Evolutionary conservation across 305 asterid species (phyloP).

Genomic region (Ilex paraguariensis): DNA sequence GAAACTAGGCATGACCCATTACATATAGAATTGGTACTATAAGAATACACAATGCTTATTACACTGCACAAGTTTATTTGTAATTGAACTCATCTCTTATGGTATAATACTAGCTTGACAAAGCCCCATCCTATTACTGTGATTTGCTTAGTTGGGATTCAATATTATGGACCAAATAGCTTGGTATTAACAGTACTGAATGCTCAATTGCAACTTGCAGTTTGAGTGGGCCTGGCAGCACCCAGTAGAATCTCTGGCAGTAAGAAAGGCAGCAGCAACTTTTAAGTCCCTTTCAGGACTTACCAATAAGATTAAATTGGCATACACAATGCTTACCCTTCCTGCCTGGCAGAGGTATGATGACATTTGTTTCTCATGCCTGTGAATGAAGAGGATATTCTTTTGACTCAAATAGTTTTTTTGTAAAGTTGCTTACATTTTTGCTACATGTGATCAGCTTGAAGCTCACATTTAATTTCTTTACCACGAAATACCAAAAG

Average conservation of each 20-base stretch:
- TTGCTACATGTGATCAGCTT: constrained; percentile 39
- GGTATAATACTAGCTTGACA: too few species aligned
- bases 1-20: too few species aligned
- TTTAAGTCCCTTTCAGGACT: constrained; percentile 80
- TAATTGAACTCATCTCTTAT: too few species aligned
- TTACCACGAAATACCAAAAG: constrained; percentile 77
- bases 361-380: neutral
- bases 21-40: too few species aligned
- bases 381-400: neutral
- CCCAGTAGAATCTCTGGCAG: constrained; percentile 78
- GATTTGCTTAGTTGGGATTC: too few species aligned
- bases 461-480: constrained; percentile 71
- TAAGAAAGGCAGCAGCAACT: constrained; percentile 56
- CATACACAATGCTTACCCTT: constrained; percentile 75
- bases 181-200: too few species aligned
- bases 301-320: constrained; percentile 79
- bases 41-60: too few species aligned
- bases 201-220: constrained; percentile 31
- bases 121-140: too few species aligned
- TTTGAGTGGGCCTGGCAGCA: constrained; percentile 99
- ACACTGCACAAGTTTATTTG: too few species aligned
- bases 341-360: constrained; percentile 84
- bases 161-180: too few species aligned
- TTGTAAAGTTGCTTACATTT: neutral
- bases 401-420: neutral